Conservation (phyloP, 2,329 filamentous ascomycete genomes). For the Gnomoniopsis sp. region DNA sequence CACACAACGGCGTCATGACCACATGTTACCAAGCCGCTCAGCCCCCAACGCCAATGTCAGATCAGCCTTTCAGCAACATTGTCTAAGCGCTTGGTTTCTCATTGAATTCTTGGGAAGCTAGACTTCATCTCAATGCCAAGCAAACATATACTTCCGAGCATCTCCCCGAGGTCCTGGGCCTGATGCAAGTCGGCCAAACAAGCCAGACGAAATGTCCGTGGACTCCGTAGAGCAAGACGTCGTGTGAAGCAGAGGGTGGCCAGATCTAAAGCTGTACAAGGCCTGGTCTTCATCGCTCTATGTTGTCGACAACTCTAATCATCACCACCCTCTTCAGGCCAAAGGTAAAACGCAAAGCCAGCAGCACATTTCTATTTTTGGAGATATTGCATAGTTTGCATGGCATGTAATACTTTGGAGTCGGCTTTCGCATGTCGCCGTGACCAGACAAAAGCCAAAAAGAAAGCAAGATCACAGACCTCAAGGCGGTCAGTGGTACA, state of each 20-base stretch:
- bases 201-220: too few relatives aligned
- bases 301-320: neutral
- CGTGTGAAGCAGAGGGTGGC: neutral
- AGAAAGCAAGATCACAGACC: neutral
- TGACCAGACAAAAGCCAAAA: neutral
- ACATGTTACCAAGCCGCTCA: neutral
- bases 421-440: neutral
- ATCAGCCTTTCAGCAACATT: neutral
- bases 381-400: neutral
- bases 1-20: neutral
- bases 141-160: neutral
- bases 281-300: neutral
- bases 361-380: neutral
- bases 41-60: neutral
- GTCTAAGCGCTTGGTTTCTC: neutral
- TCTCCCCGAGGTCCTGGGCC: neutral
- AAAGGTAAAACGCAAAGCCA: neutral
- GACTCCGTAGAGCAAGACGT: too few relatives aligned
- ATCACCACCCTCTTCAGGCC: neutral
- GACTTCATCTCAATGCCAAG: neutral
- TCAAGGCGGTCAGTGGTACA: neutral
- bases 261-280: neutral
- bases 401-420: neutral
- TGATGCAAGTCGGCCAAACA: neutral
- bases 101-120: neutral